These are phyloP conservation scores for Gomphus sp. DNA, from an alignment of 1,284 basidiomycete species.

Conservation along the genomic window DNA sequence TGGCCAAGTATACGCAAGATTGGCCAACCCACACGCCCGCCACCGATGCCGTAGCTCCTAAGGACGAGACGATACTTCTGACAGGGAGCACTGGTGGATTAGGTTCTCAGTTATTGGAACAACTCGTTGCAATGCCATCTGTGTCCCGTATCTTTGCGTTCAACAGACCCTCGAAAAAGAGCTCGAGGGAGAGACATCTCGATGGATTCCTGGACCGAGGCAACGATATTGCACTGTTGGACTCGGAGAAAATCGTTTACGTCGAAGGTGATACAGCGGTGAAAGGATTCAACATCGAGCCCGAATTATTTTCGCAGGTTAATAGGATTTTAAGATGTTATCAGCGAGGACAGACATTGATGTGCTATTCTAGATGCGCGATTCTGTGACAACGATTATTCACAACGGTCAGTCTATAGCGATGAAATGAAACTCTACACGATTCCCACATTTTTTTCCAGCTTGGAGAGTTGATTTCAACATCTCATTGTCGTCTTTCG, in stretches of 20 bases:
- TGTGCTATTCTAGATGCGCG: not conserved
- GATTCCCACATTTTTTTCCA: conserved; percentile 9
- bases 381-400: conserved; percentile 8
- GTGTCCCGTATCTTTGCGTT: no score
- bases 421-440: not conserved
- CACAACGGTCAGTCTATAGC: conserved; percentile 5
- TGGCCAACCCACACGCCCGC: no score
- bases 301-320: not conserved
- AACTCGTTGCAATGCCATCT: no score
- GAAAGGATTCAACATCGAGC: not conserved
- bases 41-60: no score
- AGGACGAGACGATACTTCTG: no score
- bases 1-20: no score
- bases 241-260: conserved; percentile 17
- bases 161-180: no score
- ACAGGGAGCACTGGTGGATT: no score
- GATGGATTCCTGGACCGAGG: conserved; percentile 22
- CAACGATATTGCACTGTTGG: conserved; percentile 17
- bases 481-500: no score
- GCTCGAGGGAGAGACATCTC: conserved; percentile 16
- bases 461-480: conserved; percentile 39
- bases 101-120: no score
- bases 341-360: no score
- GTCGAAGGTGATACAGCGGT: conserved; percentile 16
- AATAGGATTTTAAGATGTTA: not conserved